Base-by-base conservation (phyloP, 108 stramenopile species). In the Aurantiochytrium sp. region DNA sequence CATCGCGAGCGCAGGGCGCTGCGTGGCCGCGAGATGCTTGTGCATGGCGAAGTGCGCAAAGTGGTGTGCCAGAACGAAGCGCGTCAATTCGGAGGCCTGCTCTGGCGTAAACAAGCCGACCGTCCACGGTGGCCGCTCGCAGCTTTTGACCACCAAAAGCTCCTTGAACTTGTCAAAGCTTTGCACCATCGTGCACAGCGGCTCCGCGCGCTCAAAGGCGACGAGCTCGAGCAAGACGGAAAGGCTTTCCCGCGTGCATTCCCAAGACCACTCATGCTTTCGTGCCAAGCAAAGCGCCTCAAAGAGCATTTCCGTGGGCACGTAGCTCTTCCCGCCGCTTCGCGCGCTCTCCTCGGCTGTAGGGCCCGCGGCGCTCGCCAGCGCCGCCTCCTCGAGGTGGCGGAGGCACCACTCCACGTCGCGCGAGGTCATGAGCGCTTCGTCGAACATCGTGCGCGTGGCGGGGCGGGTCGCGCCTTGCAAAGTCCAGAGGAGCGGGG, bases 151-250 rank as follows among this genome's bases (percentile, higher is more conserved):
- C 6, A 81, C 27, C 19, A 81, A n/a, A 19, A 81, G 73, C 1
- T 81, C 21, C 45, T 81, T 81, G 45, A 81, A 81, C 73, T 81
- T 81, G 50, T 41, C 42, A 81, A 81, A 81, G 19, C 42, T 48
- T 48, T 81, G 73, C 45, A 27, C 39, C 73, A 81, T 81, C 32
- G 73, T 48, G 24, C 73, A 81, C 6, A 48, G 39, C 0, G 73
- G 73, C 39, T 81, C 42, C 21, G 50, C 73, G 12, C 73, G 45
- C 45, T 81, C 73, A 42, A 81, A 81, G 6, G 39, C 27, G 2
- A 81, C 6, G 45, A 81, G 21, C 8, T 41, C 45, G 36, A 81
- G 42, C 12, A 81, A 24, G 24, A 81, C 12, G 45, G 17, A 17
- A 48, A 81, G 24, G 1, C 10, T 48, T 30, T 81, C 45, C 10